Conservation (phyloP, 768 basidiomycete species). For the Calocera cornea region DNA sequence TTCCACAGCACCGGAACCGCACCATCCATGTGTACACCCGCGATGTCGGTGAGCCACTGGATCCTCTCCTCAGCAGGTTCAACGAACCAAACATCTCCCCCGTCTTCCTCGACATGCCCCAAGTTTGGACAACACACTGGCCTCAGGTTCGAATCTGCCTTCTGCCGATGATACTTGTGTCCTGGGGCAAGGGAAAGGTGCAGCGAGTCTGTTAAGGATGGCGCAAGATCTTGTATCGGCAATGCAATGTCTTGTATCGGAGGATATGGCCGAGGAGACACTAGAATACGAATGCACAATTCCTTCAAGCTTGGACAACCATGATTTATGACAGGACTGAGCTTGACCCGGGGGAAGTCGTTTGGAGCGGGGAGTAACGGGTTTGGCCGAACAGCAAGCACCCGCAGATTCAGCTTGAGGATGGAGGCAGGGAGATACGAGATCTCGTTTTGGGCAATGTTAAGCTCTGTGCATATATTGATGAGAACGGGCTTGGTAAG, state of each 20-base stretch:
- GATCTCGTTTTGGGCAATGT: background rate
- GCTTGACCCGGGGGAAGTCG: background rate
- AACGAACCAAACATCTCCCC: background rate
- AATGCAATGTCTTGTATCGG: background rate
- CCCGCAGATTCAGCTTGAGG: background rate
- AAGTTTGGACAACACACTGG: background rate
- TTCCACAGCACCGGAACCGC: background rate
- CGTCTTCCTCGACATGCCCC: background rate
- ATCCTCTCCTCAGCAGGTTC: background rate
- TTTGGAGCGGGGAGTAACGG: background rate
- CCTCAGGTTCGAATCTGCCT: background rate
- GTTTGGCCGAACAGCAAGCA: background rate
- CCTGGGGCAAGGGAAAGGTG: background rate
- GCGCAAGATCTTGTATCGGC: background rate
- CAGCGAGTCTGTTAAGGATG: background rate
- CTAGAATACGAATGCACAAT: background rate
- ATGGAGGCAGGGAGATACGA: background rate
- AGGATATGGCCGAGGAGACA: background rate
- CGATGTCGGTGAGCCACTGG: background rate
- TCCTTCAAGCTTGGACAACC: constrained; percentile 1
- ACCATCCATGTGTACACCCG: background rate
- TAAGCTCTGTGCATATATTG: background rate
- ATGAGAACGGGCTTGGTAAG: no score
- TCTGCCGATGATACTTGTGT: background rate
- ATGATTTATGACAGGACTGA: background rate